A percentile compares a stretch with the other conserved stretches of the same genome.
phyloP scores from a whole-genome alignment of 2,329 filamentous ascomycete genomes.

The Aureobasidium sp. region DNA sequence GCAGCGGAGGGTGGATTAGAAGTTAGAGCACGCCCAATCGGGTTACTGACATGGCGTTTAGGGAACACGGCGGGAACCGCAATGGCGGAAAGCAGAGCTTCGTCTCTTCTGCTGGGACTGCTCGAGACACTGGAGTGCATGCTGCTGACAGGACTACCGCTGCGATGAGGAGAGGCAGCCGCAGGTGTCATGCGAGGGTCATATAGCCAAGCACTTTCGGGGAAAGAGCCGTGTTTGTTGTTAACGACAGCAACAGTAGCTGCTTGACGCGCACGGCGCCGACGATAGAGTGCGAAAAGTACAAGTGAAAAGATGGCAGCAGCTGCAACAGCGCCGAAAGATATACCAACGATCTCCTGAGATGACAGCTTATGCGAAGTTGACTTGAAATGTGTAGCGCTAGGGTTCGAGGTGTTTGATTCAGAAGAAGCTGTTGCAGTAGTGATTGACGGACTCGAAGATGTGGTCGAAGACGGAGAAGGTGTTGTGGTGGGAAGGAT shows the following conservation, averaged over 20 bases:
- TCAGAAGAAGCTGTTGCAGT: not conserved
- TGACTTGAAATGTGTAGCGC: not conserved
- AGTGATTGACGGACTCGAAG: not conserved
- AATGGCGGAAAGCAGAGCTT: not conserved
- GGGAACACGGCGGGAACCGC: not conserved
- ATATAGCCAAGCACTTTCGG: constrained; percentile 7
- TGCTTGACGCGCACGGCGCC: not conserved
- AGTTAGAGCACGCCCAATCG: not conserved
- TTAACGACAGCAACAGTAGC: not conserved
- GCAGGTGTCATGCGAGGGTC: constrained; percentile 2
- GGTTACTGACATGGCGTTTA: not conserved
- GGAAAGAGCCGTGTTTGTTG: not conserved
- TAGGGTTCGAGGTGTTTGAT: not conserved
- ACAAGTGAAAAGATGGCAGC: not conserved
- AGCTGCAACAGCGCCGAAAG: not conserved
- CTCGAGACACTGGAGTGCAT: not conserved
- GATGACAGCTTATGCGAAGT: not conserved
- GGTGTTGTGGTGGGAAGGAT: not conserved
- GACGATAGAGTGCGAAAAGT: not conserved
- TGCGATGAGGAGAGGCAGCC: not conserved
- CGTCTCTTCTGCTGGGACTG: not conserved
- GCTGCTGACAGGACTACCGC: not conserved
- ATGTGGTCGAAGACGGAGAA: not conserved
- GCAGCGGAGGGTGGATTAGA: not conserved
- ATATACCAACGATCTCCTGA: not conserved